Base-by-base conservation (phyloP, 192 early-diverging fungal species). In the Paraglomus occultum region DNA sequence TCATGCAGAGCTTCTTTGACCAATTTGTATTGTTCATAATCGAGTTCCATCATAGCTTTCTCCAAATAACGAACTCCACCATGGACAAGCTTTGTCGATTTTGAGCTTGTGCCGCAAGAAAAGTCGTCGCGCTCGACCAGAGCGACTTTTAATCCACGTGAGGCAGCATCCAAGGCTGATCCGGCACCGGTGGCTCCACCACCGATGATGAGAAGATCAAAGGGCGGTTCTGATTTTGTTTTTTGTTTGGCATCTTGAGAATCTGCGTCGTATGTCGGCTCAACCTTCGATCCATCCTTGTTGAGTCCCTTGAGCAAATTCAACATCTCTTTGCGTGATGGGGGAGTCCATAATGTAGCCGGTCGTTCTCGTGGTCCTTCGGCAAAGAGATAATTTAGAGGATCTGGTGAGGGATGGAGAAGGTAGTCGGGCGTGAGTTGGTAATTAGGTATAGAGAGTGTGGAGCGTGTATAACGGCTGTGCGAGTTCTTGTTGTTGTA, bases 71-170 rank as follows among this genome's bases (percentile, higher is more conserved):
- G 83, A 39, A 98, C 96, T 61, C 96, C 96, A 66, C 96, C 96
- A 73, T 98, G 96, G 23, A 98, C 93, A 17, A 98, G 85, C 76
- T 98, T 98, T 15, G 96, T 98, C 22, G 91, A 93, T 53, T 92
- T 79, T 1, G 93, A 95, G 45, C 89, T 92, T 4, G 96, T 96
- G 23, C 96, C 96, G 15, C 90, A 84, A 10, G 94, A 84, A 86
- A 95, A 98, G 77, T 98, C 96, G 74, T 98, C 94, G 52, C 94
- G 82, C 79, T 98, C 96, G 7, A 98, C 95, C 74, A 98, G 81
- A 5, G 96, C 96, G 42, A 96, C 94, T 20, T 86, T 90, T 40
- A 98, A 79, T 46, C 96, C 96, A 20, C 96, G 84, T 6, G 96
- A 96, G 0, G 90, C 92, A 17, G 95, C 96, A 77, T 98, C 96